phyloP scores from a whole-genome alignment of 2,329 filamentous ascomycete genomes.

The Teratosphaeria gauchensis region DNA sequence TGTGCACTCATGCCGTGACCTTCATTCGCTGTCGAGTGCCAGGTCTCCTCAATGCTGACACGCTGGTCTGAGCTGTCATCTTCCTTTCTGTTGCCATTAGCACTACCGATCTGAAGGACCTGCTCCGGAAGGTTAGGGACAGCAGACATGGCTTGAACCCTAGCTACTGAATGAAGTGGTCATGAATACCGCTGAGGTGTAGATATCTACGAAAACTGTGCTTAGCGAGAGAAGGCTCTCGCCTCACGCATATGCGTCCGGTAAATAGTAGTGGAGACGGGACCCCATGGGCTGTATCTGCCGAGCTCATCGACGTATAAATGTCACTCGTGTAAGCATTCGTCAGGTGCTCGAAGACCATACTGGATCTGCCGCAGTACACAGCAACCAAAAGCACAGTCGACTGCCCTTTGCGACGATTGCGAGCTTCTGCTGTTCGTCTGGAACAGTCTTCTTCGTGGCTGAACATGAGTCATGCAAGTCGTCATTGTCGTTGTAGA shows the following conservation, averaged over 20 bases:
- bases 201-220: neutral
- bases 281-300: too few species aligned
- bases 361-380: too few species aligned
- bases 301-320: too few species aligned
- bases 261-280: too few species aligned
- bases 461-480: neutral
- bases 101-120: slow-evolving; percentile 1
- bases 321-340: too few species aligned
- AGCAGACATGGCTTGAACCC: slow-evolving; percentile 24
- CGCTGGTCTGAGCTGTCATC: neutral
- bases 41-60: neutral
- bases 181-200: neutral
- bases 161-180: neutral
- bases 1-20: neutral
- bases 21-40: neutral
- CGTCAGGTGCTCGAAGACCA: too few species aligned
- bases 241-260: neutral
- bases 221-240: too few species aligned
- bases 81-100: neutral
- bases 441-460: too few species aligned
- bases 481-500: neutral
- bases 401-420: too few species aligned
- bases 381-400: too few species aligned
- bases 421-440: too few species aligned
- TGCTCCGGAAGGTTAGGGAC: slow-evolving; percentile 21